A percentile compares a stretch with the other conserved stretches of the same genome.
These are phyloP conservation scores for Besnoitia besnoiti DNA, from an alignment of 169 alveolate species.

Conservation along the genomic window DNA sequence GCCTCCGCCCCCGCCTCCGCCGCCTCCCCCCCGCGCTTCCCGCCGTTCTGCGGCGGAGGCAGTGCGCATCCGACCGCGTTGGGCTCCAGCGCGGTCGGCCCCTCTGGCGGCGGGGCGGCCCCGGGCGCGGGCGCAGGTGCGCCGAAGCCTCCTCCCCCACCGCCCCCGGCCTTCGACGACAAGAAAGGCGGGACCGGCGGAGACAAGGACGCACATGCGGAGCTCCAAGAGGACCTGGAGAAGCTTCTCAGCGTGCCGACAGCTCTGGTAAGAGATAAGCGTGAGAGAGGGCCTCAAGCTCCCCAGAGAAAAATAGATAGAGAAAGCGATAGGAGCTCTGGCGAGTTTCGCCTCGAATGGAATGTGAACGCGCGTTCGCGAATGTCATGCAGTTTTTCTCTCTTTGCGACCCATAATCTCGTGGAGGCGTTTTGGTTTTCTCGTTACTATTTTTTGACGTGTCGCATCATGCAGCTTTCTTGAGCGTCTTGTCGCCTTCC, in stretches of 20 bases:
- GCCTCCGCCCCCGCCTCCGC: conserved; percentile 23
- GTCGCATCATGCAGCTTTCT: too few relatives aligned
- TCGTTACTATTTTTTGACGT: too few relatives aligned
- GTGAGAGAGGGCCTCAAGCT: too few relatives aligned
- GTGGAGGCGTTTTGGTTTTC: too few relatives aligned
- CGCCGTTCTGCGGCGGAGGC: background rate
- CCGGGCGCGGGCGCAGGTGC: background rate
- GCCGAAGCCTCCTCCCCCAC: background rate
- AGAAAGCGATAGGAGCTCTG: too few relatives aligned
- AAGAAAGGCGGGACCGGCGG: background rate
- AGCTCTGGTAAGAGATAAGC: background rate
- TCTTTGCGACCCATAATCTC: too few relatives aligned
- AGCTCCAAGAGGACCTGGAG: background rate
- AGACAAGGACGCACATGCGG: background rate
- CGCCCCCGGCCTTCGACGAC: background rate
- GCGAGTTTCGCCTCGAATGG: too few relatives aligned
- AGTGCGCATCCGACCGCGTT: conserved; percentile 2
- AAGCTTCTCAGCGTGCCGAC: background rate
- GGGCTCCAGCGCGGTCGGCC: background rate
- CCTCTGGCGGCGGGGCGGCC: background rate
- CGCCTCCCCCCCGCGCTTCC: conserved; percentile 13
- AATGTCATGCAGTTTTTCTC: too few relatives aligned
- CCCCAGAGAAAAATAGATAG: too few relatives aligned
- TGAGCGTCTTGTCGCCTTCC: too few relatives aligned
- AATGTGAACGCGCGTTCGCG: too few relatives aligned